Conservation (phyloP, 208 protist genomes). For the Wallacemonas sp. region DNA sequence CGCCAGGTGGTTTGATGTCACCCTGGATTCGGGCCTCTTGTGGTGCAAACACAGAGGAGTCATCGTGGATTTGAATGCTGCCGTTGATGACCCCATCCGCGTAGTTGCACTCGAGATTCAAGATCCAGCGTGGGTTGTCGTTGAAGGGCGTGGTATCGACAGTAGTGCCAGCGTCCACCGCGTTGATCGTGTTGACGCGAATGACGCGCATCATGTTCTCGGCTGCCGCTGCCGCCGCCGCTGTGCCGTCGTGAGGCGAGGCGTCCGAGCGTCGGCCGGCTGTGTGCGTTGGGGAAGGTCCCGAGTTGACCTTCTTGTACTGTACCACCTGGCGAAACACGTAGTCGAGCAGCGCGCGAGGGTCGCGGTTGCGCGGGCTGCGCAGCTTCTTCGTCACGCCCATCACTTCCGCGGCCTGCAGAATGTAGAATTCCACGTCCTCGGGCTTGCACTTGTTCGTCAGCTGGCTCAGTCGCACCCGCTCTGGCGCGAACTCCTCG, state of each 20-base stretch:
- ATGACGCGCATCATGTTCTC: slow-evolving; percentile 83
- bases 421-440: slow-evolving; percentile 94
- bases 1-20: slow-evolving; percentile 73
- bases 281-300: slow-evolving; percentile 5
- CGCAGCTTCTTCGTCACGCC: slow-evolving; percentile 92
- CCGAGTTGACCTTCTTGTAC: slow-evolving; percentile 87
- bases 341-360: slow-evolving; percentile 90
- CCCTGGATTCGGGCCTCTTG: slow-evolving; percentile 82
- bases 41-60: slow-evolving; percentile 47
- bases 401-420: slow-evolving; percentile 92
- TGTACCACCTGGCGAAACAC: slow-evolving; percentile 92
- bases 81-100: slow-evolving; percentile 67
- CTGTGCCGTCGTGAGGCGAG: background rate
- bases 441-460: slow-evolving; percentile 96
- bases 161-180: slow-evolving; percentile 18
- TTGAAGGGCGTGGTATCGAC: slow-evolving; percentile 79
- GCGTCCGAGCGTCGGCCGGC: slow-evolving; percentile 13
- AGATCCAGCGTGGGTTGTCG: slow-evolving; percentile 73
- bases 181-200: slow-evolving; percentile 46
- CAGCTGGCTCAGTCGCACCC: slow-evolving; percentile 92
- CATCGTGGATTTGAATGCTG: slow-evolving; percentile 58
- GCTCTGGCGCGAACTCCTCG: slow-evolving; percentile 95
- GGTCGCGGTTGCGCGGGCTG: slow-evolving; percentile 86
- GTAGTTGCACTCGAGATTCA: slow-evolving; percentile 76
- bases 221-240: slow-evolving; percentile 40